phyloP scores from a whole-genome alignment of 257 asterid species.

The Oldenlandia corymbosa region DNA sequence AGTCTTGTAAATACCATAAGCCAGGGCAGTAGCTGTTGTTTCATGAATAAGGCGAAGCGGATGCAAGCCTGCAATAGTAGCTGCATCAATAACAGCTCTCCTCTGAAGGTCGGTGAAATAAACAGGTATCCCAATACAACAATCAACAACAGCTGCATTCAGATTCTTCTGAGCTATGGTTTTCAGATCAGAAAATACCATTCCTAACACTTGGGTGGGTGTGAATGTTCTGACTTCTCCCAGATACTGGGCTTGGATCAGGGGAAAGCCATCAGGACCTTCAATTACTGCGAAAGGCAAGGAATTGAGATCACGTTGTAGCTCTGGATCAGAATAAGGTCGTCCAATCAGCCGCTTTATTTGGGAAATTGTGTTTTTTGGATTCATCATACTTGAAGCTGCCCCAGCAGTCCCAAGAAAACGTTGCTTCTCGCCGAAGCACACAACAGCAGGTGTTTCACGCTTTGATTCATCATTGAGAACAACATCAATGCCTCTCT shows the following conservation, averaged over 20 bases:
- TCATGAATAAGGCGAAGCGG: constrained; percentile 94
- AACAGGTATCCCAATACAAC: constrained; percentile 90
- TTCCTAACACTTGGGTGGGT: constrained; percentile 85
- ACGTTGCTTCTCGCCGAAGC: constrained; percentile 92
- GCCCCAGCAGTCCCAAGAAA: constrained; percentile 98
- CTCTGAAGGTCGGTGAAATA: constrained; percentile 96
- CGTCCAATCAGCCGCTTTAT: constrained; percentile 82
- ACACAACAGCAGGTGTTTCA: constrained; percentile 82
- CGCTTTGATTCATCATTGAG: constrained; percentile 93
- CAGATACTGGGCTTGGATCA: constrained; percentile 71
- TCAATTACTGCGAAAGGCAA: constrained; percentile 67
- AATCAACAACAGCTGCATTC: constrained; percentile 84
- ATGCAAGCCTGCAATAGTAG: constrained; percentile 87
- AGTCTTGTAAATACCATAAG: constrained; percentile 91
- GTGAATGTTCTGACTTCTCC: constrained; percentile 75
- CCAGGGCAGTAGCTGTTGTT: constrained; percentile 96
- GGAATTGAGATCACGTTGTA: constrained; percentile 72
- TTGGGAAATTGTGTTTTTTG: constrained; percentile 84
- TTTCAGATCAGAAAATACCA: constrained; percentile 79
- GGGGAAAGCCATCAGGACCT: constrained; percentile 91
- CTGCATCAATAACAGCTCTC: constrained; percentile 89
- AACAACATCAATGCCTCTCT: constrained; percentile 92
- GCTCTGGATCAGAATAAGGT: constrained; percentile 78
- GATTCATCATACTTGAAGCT: constrained; percentile 94
- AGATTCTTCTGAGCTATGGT: constrained; percentile 80